Evolutionary conservation across 2,329 filamentous ascomycete genomes (phyloP), one percentile per base, ranked within the genome.

Genomic region (Colletotrichum sp.): DNA sequence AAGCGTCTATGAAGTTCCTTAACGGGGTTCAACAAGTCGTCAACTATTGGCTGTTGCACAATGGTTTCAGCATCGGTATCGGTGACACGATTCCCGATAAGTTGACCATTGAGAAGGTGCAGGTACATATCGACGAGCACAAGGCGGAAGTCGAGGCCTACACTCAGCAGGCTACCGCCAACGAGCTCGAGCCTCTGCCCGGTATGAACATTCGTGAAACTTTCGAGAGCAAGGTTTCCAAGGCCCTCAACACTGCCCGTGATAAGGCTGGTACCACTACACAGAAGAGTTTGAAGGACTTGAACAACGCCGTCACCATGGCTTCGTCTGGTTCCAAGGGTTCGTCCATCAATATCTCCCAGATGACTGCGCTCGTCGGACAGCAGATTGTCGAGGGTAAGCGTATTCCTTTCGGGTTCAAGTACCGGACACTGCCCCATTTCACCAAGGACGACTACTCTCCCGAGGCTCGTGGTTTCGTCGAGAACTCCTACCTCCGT

Each of bases 381-480:
- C 97, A 99, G 84, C 98, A 99, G 84, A 98, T 98, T 78, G 96
- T 99, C 11, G 97, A 99, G 87, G 98, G 97, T 81, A 98, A 98
- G 87, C 97, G 97, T 89, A 98, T 99, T 88, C 97, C 97, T 1
- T 99, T 98, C 82, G 97, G 98, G 27, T 99, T 99, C 92, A 98
- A 98, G 84, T 98, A 99, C 84, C 93, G 97, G 68, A 98, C 97
- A 1, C 88, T 99, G 75, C 97, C 97, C 5, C 97, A 99, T 85
- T 99, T 99, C 86, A 98, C 97, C 79, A 99, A 99, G 88, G 98
- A 99, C 81, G 98, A 99, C 84, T 99, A 98, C 85, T 98, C 96
- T 25, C 96, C 97, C 13, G 96, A 98, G 84, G 96, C 97, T 61
- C 94, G 97, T 87, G 97, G 97, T 57, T 99, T 99, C 82, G 97